Evolutionary conservation across 2,329 filamentous ascomycete genomes (phyloP), one percentile per base, ranked within the genome.

Genomic region (Paracoccidioides lutzii): DNA sequence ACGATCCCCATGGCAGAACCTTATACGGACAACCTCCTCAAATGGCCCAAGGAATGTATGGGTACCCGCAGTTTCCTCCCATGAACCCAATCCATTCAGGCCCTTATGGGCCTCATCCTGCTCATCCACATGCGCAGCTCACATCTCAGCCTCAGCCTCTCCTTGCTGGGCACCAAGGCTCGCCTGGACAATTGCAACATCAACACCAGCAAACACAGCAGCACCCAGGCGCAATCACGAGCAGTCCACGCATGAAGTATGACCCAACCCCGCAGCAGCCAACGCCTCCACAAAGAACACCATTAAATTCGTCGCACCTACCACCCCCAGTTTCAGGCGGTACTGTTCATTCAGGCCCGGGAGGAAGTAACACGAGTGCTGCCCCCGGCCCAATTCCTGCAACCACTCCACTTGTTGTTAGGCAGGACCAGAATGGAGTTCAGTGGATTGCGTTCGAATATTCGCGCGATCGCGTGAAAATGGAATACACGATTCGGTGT

Each of bases 391-490:
- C 93, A 0, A 98, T 98, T 64, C 93, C 93, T 10, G 93, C 93
- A 0, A 98, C 93, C 2, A 97, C 93, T 0, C 93, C 93, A 0
- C 77, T 96, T 7, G 90, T 97, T 7, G 91, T 97, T 30, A 79
- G 90, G 62, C 91, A 97, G 71, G 93, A 97, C 65, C 87, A 88
- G 66, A 97, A 95, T 62, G 93, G 93, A 7, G 91, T 97, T 5
- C 93, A 97, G 71, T 97, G 93, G 93, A 97, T 97, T 66, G 90
- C 90, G 0, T 98, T 97, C 60, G 93, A 98, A 71, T 98, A 98
- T 70, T 97, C 91, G 9, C 83, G 91, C 58, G 91, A 98, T 68
- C 81, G 91, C 48, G 90, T 97, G 62, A 98, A 98, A 81, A 95
- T 97, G 90, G 90, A 97, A 72, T 98, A 98, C 74, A 96, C 90